Conservation (phyloP, 768 basidiomycete species). For the Bullera alba region DNA sequence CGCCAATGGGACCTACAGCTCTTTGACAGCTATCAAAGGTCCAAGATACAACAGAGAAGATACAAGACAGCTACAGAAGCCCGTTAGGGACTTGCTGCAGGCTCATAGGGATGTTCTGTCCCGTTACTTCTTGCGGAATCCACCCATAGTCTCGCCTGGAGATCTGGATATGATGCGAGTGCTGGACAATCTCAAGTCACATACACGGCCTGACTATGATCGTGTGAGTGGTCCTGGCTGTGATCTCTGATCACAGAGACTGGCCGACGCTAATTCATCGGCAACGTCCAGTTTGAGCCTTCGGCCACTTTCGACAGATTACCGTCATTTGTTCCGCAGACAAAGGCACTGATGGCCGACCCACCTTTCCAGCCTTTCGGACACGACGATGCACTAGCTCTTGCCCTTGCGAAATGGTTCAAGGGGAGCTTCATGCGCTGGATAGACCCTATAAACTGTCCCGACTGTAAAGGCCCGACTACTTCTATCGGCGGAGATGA, state of each 20-base stretch:
- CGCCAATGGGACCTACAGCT: neutral
- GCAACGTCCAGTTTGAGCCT: no score
- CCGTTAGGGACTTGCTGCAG: no score
- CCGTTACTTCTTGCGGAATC: no score
- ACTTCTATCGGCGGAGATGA: slow-evolving; percentile 8
- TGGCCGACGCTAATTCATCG: no score
- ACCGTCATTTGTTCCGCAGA: neutral
- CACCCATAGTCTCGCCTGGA: neutral
- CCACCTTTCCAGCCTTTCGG: slow-evolving; percentile 25
- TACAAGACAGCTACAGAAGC: no score
- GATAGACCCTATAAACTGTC: slow-evolving; percentile 48
- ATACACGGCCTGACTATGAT: neutral
- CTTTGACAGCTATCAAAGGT: neutral
- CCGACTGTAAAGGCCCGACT: slow-evolving; percentile 39
- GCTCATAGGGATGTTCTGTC: no score
- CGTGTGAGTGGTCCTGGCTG: no score
- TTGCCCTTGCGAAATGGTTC: slow-evolving; percentile 48
- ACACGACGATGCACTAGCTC: slow-evolving; percentile 43
- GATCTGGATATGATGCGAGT: neutral
- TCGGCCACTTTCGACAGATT: no score
- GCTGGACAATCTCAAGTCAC: neutral
- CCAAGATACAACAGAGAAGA: neutral
- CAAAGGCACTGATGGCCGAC: neutral
- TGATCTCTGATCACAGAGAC: no score
- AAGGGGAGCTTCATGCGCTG: slow-evolving; percentile 47